phyloP scores from a whole-genome alignment of 2,329 filamentous ascomycete genomes.

The Simplicillium aogashimaense region DNA sequence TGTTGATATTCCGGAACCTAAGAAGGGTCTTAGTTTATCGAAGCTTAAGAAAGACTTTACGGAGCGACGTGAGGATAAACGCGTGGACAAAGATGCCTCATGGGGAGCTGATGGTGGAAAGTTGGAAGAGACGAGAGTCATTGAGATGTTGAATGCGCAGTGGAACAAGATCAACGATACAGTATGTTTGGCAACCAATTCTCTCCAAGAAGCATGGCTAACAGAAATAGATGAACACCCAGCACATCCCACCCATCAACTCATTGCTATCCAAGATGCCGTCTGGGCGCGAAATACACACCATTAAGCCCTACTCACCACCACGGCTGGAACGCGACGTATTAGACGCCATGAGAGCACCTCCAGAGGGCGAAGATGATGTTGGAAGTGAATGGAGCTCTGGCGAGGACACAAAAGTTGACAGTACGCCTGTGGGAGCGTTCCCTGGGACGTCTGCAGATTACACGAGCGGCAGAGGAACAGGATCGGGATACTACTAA shows the following conservation, averaged over 20 bases:
- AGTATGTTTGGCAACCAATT: slow-evolving; percentile 35
- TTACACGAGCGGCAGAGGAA: slow-evolving; percentile 19
- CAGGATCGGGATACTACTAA: slow-evolving; percentile 28
- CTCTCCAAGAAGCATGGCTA: slow-evolving; percentile 3
- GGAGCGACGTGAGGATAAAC: slow-evolving; percentile 70
- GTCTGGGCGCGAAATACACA: slow-evolving; percentile 78
- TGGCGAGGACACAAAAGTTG: slow-evolving; percentile 23
- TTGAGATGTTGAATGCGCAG: slow-evolving; percentile 79
- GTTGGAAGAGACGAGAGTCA: slow-evolving; percentile 72
- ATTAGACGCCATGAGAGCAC: slow-evolving; percentile 48
- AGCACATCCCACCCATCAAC: slow-evolving; percentile 61
- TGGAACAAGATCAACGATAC: slow-evolving; percentile 93
- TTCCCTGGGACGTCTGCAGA: slow-evolving; percentile 38
- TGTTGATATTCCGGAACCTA: slow-evolving; percentile 40
- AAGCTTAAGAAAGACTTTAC: slow-evolving; percentile 64
- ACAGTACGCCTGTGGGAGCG: slow-evolving; percentile 30
- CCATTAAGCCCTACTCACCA: slow-evolving; percentile 55
- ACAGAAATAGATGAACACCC: slow-evolving; percentile 59
- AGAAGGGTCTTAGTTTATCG: slow-evolving; percentile 46
- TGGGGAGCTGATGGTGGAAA: slow-evolving; percentile 82
- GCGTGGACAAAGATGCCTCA: slow-evolving; percentile 59
- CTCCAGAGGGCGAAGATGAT: slow-evolving; percentile 22
- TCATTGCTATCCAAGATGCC: slow-evolving; percentile 71
- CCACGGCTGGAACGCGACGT: slow-evolving; percentile 55
- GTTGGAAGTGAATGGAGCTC: slow-evolving; percentile 24